Percentiles rank a stretch among this genome's conserved stretches.
These are phyloP conservation scores for Eucalyptus fibrosa DNA, from an alignment of 345 rosid genomes.

Conservation along the genomic window DNA sequence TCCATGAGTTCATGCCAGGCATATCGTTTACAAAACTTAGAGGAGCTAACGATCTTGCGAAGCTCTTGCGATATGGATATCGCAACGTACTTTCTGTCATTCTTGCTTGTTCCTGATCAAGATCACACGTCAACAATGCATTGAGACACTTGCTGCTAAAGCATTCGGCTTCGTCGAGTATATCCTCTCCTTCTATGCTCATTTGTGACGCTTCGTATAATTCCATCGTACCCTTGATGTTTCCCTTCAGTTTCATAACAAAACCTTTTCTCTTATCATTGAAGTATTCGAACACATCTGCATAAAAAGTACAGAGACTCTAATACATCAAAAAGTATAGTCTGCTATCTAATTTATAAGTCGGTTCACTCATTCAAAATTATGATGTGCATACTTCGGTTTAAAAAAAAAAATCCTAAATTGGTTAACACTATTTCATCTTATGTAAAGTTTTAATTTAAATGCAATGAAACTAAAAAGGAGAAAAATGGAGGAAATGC, in stretches of 20 bases:
- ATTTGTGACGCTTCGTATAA: slow-evolving; percentile 43
- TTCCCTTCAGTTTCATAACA: background rate
- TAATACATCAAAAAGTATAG: background rate
- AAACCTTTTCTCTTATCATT: slow-evolving; percentile 1
- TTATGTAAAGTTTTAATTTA: background rate
- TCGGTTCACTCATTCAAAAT: background rate
- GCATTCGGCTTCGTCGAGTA: slow-evolving; percentile 13
- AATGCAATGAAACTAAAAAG: background rate
- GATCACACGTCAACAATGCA: background rate
- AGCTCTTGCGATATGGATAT: background rate
- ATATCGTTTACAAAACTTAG: background rate
- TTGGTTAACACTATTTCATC: background rate
- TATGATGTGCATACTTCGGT: too few relatives aligned
- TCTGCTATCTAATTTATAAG: background rate
- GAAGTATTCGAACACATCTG: slow-evolving; percentile 18
- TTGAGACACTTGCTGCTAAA: background rate
- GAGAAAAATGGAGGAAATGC: background rate
- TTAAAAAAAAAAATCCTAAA: background rate
- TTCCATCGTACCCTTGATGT: slow-evolving; percentile 1
- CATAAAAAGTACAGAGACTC: background rate
- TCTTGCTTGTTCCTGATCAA: background rate
- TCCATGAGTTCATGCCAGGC: background rate
- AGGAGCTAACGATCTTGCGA: background rate
- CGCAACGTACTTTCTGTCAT: background rate
- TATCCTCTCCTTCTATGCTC: slow-evolving; percentile 24